phyloP scores from a whole-genome alignment of 805 yeast genomes.

The Candida corydali region DNA sequence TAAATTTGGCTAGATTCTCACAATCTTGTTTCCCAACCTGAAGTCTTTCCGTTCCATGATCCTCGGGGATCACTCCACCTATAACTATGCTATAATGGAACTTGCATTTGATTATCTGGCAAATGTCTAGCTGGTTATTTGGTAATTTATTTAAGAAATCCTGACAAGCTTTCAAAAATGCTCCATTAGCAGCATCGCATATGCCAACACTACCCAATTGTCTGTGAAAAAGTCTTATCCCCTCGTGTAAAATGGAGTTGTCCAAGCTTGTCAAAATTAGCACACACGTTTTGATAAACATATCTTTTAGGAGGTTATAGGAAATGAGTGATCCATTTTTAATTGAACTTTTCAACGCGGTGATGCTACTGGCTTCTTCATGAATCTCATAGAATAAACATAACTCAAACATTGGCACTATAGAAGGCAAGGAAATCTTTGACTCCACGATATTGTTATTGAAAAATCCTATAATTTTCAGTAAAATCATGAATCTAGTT shows the following conservation, averaged over 20 bases:
- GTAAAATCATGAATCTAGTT: conserved; percentile 39
- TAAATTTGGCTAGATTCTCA: conserved; percentile 39
- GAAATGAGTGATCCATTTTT: conserved; percentile 40
- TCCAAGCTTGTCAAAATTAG: conserved; percentile 4
- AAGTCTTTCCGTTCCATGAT: conserved; percentile 49
- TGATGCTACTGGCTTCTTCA: conserved; percentile 45
- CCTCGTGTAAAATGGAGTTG: conserved; percentile 28
- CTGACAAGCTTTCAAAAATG: conserved; percentile 59
- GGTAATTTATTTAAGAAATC: conserved; percentile 41
- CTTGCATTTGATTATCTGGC: conserved; percentile 76
- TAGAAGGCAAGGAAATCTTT: no score
- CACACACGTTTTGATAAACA: conserved; percentile 7
- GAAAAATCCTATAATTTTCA: conserved; percentile 50
- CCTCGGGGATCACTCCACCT: conserved; percentile 58
- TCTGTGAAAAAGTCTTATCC: conserved; percentile 63
- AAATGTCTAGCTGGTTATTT: conserved; percentile 56
- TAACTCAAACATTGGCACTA: conserved; percentile 34
- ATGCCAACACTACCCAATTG: conserved; percentile 65
- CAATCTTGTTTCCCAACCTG: conserved; percentile 27
- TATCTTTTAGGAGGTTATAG: conserved; percentile 43
- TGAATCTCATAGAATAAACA: conserved; percentile 48
- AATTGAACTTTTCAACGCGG: conserved; percentile 37
- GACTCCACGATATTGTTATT: conserved; percentile 52
- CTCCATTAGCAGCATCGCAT: conserved; percentile 64
- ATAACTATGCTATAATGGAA: conserved; percentile 63